These are phyloP conservation scores for Moringa oleifera DNA, from an alignment of 345 rosid species.

Conservation along the genomic window DNA sequence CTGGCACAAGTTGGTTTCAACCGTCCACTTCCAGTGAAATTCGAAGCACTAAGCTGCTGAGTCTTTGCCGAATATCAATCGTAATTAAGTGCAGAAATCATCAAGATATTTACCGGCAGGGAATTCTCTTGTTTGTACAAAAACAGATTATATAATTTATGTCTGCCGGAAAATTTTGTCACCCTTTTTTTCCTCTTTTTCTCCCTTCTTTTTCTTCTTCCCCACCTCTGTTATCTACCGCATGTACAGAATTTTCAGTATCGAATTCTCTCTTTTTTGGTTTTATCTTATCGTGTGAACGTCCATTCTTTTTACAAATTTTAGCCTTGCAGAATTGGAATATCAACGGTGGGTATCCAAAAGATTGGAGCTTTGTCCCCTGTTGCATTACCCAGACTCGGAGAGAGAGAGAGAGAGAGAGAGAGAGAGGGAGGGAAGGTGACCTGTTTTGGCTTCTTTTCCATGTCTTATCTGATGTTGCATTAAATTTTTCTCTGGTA, in stretches of 20 bases:
- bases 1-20: constrained; percentile 70
- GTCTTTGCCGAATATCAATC: not conserved
- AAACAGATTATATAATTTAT: constrained; percentile 13
- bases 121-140: constrained; percentile 36
- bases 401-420: too few species aligned
- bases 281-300: too few species aligned
- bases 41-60: constrained; percentile 84
- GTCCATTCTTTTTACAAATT: not conserved
- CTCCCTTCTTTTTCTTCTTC: not conserved
- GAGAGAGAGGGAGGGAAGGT: not conserved
- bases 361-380: not conserved
- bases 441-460: not conserved
- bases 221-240: not conserved
- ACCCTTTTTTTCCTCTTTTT: constrained; percentile 14
- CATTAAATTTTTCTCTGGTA: not conserved
- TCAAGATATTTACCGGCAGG: constrained; percentile 31
- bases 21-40: constrained; percentile 73
- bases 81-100: not conserved
- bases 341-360: not conserved
- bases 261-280: not conserved
- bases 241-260: not conserved
- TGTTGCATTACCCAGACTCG: not conserved
- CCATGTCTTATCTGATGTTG: not conserved
- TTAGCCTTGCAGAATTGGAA: not conserved
- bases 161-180: constrained; percentile 56